A percentile compares a stretch with the other conserved stretches of the same genome.
Conservation (phyloP, 2,329 filamentous ascomycete genomes). For the Colletotrichum acutatum region DNA sequence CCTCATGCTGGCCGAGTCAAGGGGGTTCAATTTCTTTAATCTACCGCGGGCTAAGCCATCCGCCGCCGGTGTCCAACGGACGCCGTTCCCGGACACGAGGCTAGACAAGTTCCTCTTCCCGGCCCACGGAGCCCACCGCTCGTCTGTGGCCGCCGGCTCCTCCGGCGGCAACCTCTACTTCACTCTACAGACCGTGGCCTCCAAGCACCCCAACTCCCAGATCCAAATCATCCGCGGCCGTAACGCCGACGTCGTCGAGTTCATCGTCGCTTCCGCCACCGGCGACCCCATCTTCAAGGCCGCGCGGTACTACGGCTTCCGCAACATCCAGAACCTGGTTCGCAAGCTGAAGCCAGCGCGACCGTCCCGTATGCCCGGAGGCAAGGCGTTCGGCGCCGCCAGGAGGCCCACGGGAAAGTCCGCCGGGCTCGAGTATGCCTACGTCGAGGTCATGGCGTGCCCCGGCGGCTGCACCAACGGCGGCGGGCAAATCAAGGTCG, state of each 20-base stretch:
- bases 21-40: constrained; percentile 79
- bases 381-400: constrained; percentile 67
- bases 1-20: constrained; percentile 85
- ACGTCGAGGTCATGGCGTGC: constrained; percentile 99
- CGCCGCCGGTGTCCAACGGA: constrained; percentile 51
- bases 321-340: constrained; percentile 98
- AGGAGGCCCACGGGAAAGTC: constrained; percentile 63
- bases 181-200: constrained; percentile 80
- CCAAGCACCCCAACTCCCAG: constrained; percentile 75
- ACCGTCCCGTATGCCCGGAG: constrained; percentile 83
- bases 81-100: constrained; percentile 77
- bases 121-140: constrained; percentile 52
- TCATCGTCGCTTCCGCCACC: constrained; percentile 69
- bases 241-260: constrained; percentile 93
- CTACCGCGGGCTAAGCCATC: constrained; percentile 67
- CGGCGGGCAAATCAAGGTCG: constrained; percentile 92
- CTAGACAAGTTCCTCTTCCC: constrained; percentile 82
- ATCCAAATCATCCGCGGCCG: constrained; percentile 81
- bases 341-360: constrained; percentile 87
- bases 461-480: constrained; percentile 99
- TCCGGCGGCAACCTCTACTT: constrained; percentile 92
- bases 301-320: constrained; percentile 95
- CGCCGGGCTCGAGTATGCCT: constrained; percentile 77
- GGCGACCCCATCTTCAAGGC: constrained; percentile 77
- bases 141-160: constrained; percentile 72